These are phyloP conservation scores for Poa pratensis DNA, from an alignment of 176 grass and related monocot genomes.

Conservation along the genomic window DNA sequence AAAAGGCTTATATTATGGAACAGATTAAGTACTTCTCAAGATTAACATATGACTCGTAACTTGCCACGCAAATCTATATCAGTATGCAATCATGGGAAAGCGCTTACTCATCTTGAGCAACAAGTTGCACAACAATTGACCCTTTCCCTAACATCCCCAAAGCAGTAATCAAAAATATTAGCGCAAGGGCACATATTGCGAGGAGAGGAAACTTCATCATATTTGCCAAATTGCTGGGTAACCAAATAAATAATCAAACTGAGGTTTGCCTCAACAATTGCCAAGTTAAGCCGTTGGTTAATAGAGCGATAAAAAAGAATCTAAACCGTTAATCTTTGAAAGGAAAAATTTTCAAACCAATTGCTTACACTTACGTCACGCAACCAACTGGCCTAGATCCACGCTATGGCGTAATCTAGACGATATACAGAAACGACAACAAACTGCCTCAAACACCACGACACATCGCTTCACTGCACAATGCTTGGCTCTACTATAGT, in stretches of 20 bases:
- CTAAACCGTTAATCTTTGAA: neutral
- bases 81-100: neutral
- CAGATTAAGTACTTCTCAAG: too few species aligned
- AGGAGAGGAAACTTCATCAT: neutral
- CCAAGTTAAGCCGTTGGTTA: neutral
- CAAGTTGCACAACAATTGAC: constrained; percentile 19
- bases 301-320: constrained; percentile 21
- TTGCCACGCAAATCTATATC: constrained; percentile 21
- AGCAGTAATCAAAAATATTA: constrained; percentile 43
- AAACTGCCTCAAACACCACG: constrained; percentile 1
- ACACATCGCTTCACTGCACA: neutral
- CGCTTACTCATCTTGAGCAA: neutral
- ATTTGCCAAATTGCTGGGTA: neutral
- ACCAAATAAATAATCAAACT: neutral
- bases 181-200: constrained; percentile 1
- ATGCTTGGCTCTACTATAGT: neutral
- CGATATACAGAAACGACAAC: constrained; percentile 23
- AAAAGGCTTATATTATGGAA: too few species aligned
- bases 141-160: neutral
- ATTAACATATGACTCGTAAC: constrained; percentile 17
- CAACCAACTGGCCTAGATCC: constrained; percentile 6
- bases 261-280: neutral
- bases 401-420: neutral
- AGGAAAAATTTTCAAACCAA: neutral
- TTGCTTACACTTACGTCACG: neutral